These are phyloP conservation scores for Fusarium sp. DNA, from an alignment of 2,329 filamentous ascomycete species.

Conservation along the genomic window DNA sequence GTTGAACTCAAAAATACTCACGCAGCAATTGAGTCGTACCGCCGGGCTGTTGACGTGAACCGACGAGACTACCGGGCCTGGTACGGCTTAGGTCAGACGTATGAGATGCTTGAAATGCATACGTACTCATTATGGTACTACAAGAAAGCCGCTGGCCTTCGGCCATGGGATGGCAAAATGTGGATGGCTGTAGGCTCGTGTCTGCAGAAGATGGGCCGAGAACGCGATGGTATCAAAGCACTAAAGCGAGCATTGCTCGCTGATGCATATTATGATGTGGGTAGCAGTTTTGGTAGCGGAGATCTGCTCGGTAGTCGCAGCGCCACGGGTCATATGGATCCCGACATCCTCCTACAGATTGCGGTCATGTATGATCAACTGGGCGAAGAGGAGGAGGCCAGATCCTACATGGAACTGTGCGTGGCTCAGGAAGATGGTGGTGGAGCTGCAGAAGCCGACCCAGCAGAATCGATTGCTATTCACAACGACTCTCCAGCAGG, in stretches of 20 bases:
- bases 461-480: conserved; percentile 64
- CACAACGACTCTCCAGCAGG: conserved; percentile 64
- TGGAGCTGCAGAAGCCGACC: conserved; percentile 54
- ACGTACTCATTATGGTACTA: conserved; percentile 98
- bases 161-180: conserved; percentile 98
- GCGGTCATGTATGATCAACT: conserved; percentile 88
- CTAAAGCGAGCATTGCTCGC: conserved; percentile 92
- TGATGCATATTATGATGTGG: conserved; percentile 83
- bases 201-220: conserved; percentile 86
- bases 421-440: conserved; percentile 89
- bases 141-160: conserved; percentile 89
- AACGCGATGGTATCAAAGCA: conserved; percentile 92
- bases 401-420: conserved; percentile 95
- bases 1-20: conserved; percentile 99
- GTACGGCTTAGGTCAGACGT: conserved; percentile 97
- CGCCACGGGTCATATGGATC: conserved; percentile 76
- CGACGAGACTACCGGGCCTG: conserved; percentile 96
- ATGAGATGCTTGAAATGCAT: conserved; percentile 98
- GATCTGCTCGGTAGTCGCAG: conserved; percentile 61
- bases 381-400: conserved; percentile 80
- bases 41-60: conserved; percentile 94
- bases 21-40: conserved; percentile 95
- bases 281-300: conserved; percentile 64
- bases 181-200: conserved; percentile 97
- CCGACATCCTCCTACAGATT: conserved; percentile 90